Conservation (phyloP, 306 rosid species). For the Comarum palustre region DNA sequence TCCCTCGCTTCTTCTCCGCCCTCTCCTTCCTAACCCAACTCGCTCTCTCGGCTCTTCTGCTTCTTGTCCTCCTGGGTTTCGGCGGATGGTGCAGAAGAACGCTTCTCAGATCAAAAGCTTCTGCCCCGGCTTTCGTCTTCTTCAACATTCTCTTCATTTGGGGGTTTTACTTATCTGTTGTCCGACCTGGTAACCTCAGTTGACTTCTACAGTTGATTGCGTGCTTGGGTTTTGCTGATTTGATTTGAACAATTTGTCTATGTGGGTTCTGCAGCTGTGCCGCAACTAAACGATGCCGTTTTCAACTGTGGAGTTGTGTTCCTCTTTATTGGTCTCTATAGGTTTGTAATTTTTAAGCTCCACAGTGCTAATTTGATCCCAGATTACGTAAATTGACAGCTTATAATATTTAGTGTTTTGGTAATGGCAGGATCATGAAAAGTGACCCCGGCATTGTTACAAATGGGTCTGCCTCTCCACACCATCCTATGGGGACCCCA, state of each 20-base stretch:
- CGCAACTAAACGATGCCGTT: conserved; percentile 19
- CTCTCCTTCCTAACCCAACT: conserved; percentile 30
- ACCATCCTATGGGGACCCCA: conserved; percentile 5
- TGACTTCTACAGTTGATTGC: neutral
- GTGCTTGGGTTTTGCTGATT: neutral
- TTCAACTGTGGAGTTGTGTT: conserved; percentile 36
- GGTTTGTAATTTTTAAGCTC: conserved; percentile 19
- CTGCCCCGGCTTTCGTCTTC: conserved; percentile 49
- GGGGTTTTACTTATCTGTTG: conserved; percentile 33
- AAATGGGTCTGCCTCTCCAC: conserved; percentile 15
- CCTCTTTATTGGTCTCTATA: conserved; percentile 38
- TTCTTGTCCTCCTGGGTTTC: conserved; percentile 30
- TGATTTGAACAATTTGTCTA: conserved; percentile 1
- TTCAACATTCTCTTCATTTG: conserved; percentile 41
- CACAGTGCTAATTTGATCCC: conserved; percentile 5
- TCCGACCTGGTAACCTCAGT: conserved; percentile 31
- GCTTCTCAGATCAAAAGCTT: conserved; percentile 30
- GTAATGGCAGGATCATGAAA: conserved; percentile 34
- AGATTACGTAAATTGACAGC: neutral
- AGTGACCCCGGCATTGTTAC: conserved; percentile 46
- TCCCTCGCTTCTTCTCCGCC: conserved; percentile 40
- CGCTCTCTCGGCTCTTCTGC: conserved; percentile 39
- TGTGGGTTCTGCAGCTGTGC: conserved; percentile 32
- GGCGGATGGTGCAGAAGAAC: conserved; percentile 37
- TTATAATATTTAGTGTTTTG: conserved; percentile 1